These are phyloP conservation scores for Phytopythium vexans DNA, from an alignment of 352 stramenopile species.

Conservation along the genomic window DNA sequence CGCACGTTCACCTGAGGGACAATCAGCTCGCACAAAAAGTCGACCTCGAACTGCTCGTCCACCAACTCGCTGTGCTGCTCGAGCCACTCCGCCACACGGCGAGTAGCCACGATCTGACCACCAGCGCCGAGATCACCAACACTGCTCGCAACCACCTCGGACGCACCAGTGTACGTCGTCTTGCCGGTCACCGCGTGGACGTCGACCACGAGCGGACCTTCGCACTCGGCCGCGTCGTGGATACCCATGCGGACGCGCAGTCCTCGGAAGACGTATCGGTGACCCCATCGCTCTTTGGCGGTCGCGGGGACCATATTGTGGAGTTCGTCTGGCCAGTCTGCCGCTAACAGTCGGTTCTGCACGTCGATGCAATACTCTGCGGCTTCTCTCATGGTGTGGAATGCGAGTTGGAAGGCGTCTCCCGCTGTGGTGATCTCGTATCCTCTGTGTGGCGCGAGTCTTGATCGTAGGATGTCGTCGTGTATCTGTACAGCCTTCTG, in stretches of 20 bases:
- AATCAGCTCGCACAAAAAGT: constrained; percentile 23
- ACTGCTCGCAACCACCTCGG: constrained; percentile 44
- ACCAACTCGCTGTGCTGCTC: constrained; percentile 13
- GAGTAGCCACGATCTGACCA: constrained; percentile 50
- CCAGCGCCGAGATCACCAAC: constrained; percentile 43
- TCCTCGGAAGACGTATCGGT: constrained; percentile 30
- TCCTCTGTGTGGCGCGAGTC: constrained; percentile 32
- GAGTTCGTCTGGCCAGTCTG: constrained; percentile 53
- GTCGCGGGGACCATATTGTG: constrained; percentile 37
- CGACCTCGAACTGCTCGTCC: constrained; percentile 17
- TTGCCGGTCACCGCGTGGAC: constrained; percentile 42
- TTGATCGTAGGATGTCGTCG: constrained; percentile 29
- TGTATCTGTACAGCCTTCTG: constrained; percentile 30
- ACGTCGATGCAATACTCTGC: constrained; percentile 45
- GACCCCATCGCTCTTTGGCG: constrained; percentile 18
- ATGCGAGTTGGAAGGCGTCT: constrained; percentile 62
- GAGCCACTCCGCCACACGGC: constrained; percentile 38
- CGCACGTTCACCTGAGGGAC: constrained; percentile 23
- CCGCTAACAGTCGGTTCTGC: constrained; percentile 37
- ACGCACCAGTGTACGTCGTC: constrained; percentile 39
- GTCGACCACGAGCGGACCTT: constrained; percentile 26
- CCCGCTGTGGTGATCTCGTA: constrained; percentile 71
- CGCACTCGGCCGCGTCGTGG: constrained; percentile 26
- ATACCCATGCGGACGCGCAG: constrained; percentile 49
- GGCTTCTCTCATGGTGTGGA: constrained; percentile 52